Evolutionary conservation across 2,329 filamentous ascomycete genomes (phyloP), one percentile per base, ranked within the genome.

Genomic region (Taxawa tesnikishii): DNA sequence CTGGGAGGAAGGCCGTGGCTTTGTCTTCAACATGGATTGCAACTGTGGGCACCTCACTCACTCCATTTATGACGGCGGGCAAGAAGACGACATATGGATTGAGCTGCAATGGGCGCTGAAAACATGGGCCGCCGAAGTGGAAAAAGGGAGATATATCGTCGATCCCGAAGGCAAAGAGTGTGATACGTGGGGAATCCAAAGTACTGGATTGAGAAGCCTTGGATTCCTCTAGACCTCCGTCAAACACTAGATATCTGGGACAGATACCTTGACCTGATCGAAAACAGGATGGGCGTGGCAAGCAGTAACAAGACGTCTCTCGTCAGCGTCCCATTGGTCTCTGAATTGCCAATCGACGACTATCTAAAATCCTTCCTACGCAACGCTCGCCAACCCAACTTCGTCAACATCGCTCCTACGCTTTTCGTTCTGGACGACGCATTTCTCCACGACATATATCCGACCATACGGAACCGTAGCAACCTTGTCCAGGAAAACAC

Each of bases 251-350:
- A n/a, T n/a, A 23, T 23, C n/a, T 23, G 19, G 19, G 19, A 23
- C 8, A 23, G 19, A 23, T 23, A 29, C 17, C 13, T 19, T 23
- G 23, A 24, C 10, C 31, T 28, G 28, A 32, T 36, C 28, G 28
- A 25, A 13, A 23, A n/a, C 7, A 29, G 32, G n/a, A 24, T 36
- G 10, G 19, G 23, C 10, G 13, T 18, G n/a, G 21, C 33, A 6
- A 29, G 30, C 12, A 13, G 21, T 5, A 31, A 29, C 24, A 29
- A 36, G 14, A 29, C 29, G n/a, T 31, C 28, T 27, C 29, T 36
- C 14, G 29, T 29, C n/a, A 23, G 19, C 19, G 19, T 8, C 19
- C 8, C n/a, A 8, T n/a, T 23, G n/a, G 8, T 23, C 19, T 8
- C 8, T 23, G 8, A n/a, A 8, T n/a, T 23, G 19, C 8, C 19